Evolutionary conservation across 2,329 filamentous ascomycete genomes (phyloP).

Genomic region (Tolypocladium pustulatum): DNA sequence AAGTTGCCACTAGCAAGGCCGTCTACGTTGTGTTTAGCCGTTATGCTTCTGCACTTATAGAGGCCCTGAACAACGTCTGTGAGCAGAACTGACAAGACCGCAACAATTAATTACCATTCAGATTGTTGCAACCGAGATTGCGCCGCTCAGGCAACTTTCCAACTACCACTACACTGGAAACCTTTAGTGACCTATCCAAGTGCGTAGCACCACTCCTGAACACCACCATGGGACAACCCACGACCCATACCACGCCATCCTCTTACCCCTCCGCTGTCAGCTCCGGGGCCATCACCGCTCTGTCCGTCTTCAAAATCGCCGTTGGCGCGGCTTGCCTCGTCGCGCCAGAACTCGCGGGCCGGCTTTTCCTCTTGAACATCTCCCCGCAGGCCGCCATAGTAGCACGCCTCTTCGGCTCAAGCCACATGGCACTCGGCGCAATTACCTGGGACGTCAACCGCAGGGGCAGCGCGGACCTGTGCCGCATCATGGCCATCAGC

Average conservation of each 20-base stretch:
- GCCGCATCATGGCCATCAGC: not conserved
- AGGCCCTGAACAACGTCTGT: not conserved
- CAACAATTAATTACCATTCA: not conserved
- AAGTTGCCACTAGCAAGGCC: not conserved
- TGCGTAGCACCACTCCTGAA: not conserved
- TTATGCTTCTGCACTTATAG: not conserved
- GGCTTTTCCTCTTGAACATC: not conserved
- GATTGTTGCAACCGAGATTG: not conserved
- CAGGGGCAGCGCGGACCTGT: not conserved
- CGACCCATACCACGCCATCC: not conserved
- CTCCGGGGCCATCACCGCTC: not conserved
- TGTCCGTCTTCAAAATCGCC: not conserved
- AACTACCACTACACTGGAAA: not conserved
- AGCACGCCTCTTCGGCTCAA: not conserved
- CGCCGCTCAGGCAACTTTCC: not conserved
- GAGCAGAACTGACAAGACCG: not conserved
- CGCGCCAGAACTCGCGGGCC: not conserved
- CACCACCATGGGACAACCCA: not conserved
- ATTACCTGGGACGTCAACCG: not conserved
- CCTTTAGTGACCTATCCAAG: not conserved
- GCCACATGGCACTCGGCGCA: not conserved
- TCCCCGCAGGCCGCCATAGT: not conserved
- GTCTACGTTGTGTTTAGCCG: not conserved
- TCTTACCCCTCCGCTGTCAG: not conserved
- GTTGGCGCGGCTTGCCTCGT: not conserved